These are phyloP conservation scores for Colletotrichum sp. DNA, from an alignment of 2,329 filamentous ascomycete species.

Conservation along the genomic window DNA sequence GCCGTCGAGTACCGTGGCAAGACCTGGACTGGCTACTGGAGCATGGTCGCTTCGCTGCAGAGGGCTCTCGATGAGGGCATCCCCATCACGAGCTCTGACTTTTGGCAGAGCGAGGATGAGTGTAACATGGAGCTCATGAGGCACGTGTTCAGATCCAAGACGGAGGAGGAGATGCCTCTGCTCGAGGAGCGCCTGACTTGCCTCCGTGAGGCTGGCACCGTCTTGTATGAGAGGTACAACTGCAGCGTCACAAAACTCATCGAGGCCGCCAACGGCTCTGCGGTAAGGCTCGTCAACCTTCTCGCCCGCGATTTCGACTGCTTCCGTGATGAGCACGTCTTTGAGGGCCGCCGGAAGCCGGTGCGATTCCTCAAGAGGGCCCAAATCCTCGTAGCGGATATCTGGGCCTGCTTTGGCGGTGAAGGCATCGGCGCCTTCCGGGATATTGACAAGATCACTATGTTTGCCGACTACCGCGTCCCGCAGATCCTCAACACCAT, in stretches of 20 bases:
- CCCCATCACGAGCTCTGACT: constrained; percentile 86
- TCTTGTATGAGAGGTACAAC: constrained; percentile 79
- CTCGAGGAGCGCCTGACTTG: constrained; percentile 79
- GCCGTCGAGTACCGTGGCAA: constrained; percentile 81
- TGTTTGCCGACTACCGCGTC: constrained; percentile 98
- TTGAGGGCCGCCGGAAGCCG: constrained; percentile 70
- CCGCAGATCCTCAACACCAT: constrained; percentile 90
- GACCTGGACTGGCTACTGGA: constrained; percentile 95
- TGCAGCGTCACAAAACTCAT: constrained; percentile 78
- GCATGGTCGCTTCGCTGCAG: constrained; percentile 84
- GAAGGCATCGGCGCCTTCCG: constrained; percentile 78
- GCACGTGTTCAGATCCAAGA: constrained; percentile 85
- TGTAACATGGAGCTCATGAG: constrained; percentile 76
- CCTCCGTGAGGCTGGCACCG: constrained; percentile 79
- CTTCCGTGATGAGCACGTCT: constrained; percentile 82
- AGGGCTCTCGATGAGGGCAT: constrained; percentile 90
- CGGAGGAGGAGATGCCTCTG: constrained; percentile 85
- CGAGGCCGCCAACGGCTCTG: constrained; percentile 75
- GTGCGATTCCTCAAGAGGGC: constrained; percentile 91
- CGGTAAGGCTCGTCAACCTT: constrained; percentile 84
- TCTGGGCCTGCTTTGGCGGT: constrained; percentile 96
- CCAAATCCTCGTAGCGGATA: constrained; percentile 92
- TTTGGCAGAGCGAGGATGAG: constrained; percentile 79
- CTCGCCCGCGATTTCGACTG: constrained; percentile 82
- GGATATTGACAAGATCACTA: constrained; percentile 95